Evolutionary conservation across 169 alveolate genomes (phyloP).

Genomic region (Cryptosporidium tyzzeri): DNA sequence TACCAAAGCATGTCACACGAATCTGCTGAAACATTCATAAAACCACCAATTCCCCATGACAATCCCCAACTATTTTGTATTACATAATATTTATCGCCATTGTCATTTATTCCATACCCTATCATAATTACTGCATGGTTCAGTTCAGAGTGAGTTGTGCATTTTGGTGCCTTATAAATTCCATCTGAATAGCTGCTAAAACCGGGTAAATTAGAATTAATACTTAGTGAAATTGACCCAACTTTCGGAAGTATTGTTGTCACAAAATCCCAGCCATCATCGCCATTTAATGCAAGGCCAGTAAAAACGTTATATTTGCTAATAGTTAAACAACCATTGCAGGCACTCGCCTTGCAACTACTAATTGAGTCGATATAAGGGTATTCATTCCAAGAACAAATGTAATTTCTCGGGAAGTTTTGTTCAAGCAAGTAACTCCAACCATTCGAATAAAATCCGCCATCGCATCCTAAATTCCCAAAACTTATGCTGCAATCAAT

Average conservation of each 20-base stretch:
- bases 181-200: slow-evolving; percentile 65
- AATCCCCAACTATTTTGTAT: slow-evolving; percentile 74
- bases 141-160: slow-evolving; percentile 41
- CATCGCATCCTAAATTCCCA: slow-evolving; percentile 68
- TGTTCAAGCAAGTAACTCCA: slow-evolving; percentile 58
- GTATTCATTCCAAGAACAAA: slow-evolving; percentile 66
- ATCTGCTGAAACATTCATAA: slow-evolving; percentile 61
- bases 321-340: slow-evolving; percentile 44
- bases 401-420: slow-evolving; percentile 23
- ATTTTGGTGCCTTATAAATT: slow-evolving; percentile 63
- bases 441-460: slow-evolving; percentile 70
- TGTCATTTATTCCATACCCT: slow-evolving; percentile 59
- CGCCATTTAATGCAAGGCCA: slow-evolving; percentile 28
- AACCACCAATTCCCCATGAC: slow-evolving; percentile 70
- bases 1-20: slow-evolving; percentile 73
- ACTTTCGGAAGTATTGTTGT: slow-evolving; percentile 35
- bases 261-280: slow-evolving; percentile 75
- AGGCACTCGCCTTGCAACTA: neutral
- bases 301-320: slow-evolving; percentile 41
- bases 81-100: slow-evolving; percentile 69
- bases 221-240: slow-evolving; percentile 57
- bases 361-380: slow-evolving; percentile 36
- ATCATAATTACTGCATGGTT: slow-evolving; percentile 77
- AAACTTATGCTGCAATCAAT: slow-evolving; percentile 47
- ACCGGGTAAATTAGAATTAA: slow-evolving; percentile 68